Conservation (phyloP, 495 filamentous ascomycete genomes). For the Penicillium herquei region DNA sequence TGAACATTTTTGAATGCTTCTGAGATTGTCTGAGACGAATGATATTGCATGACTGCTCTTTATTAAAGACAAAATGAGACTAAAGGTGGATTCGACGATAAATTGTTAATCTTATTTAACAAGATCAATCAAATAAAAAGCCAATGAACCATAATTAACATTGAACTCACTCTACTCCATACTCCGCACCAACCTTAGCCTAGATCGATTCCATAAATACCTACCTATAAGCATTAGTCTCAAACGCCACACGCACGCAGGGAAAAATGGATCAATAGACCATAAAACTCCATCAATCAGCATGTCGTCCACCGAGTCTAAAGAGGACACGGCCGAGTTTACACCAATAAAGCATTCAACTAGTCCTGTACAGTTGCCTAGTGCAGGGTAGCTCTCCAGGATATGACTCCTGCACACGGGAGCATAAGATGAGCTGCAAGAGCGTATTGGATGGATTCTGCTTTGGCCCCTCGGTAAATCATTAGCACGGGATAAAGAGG, state of each 20-base stretch:
- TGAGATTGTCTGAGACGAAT: too few relatives aligned
- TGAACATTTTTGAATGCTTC: too few relatives aligned
- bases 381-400: background rate
- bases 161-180: too few relatives aligned
- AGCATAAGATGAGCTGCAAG: background rate
- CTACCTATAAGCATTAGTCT: background rate
- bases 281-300: conserved; percentile 1
- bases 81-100: too few relatives aligned
- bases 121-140: too few relatives aligned
- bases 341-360: background rate
- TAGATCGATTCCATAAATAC: too few relatives aligned
- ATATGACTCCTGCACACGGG: background rate
- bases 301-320: background rate
- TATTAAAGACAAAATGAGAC: too few relatives aligned
- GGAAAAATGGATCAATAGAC: background rate
- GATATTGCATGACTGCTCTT: too few relatives aligned
- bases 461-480: background rate
- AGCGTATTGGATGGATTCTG: background rate
- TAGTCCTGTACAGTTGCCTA: background rate
- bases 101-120: too few relatives aligned
- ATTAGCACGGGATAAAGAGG: background rate
- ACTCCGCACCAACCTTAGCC: too few relatives aligned
- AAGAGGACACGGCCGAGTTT: background rate
- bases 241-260: background rate
- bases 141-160: too few relatives aligned